A percentile compares a stretch with the other conserved stretches of the same genome.
Conservation (phyloP, 495 filamentous ascomycete genomes). For the Penicillium taxi region DNA sequence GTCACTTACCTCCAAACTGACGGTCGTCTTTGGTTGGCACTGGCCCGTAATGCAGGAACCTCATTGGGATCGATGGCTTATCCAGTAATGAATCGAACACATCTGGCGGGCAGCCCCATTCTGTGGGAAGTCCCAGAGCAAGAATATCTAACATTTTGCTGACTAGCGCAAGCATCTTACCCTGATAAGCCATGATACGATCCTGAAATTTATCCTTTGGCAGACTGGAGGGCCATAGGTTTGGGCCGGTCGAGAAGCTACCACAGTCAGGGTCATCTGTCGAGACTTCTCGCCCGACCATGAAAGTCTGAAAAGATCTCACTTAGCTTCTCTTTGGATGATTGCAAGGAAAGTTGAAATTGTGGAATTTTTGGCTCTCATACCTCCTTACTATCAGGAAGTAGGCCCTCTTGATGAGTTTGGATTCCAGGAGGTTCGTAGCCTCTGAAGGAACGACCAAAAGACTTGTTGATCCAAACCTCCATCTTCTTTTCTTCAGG, state of each 20-base stretch:
- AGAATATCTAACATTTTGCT: slow-evolving; percentile 30
- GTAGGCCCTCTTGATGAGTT: slow-evolving; percentile 16
- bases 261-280: not conserved
- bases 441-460: slow-evolving; percentile 21
- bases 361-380: not conserved
- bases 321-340: no score
- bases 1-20: slow-evolving; percentile 1
- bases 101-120: no score
- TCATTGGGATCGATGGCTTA: slow-evolving; percentile 32
- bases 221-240: slow-evolving; percentile 33
- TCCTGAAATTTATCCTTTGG: slow-evolving; percentile 28
- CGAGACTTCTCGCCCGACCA: slow-evolving; percentile 26
- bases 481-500: slow-evolving; percentile 28
- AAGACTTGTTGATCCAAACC: slow-evolving; percentile 20
- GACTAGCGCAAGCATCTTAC: slow-evolving; percentile 25
- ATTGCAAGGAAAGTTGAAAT: not conserved
- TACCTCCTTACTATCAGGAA: slow-evolving; percentile 37
- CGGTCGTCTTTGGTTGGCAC: slow-evolving; percentile 8
- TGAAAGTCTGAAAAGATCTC: slow-evolving; percentile 19
- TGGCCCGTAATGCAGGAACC: slow-evolving; percentile 39
- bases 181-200: slow-evolving; percentile 32
- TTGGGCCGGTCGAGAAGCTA: slow-evolving; percentile 24
- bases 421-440: slow-evolving; percentile 28
- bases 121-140: slow-evolving; percentile 28
- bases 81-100: slow-evolving; percentile 29